Base-by-base conservation (phyloP, 305 asterid genomes). In the Plantago rigida region DNA sequence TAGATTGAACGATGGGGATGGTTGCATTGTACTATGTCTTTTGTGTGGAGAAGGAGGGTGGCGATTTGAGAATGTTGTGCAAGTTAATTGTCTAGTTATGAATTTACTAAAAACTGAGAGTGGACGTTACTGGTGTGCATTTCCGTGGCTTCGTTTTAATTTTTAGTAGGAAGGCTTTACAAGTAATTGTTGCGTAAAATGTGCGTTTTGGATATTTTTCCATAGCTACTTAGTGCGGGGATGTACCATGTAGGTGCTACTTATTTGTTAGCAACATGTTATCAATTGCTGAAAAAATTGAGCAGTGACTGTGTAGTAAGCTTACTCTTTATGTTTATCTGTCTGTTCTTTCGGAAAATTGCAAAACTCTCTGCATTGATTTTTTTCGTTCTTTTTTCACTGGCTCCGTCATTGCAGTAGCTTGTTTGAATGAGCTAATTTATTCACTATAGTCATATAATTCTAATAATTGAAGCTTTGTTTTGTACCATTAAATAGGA, bases 401-500 rank as follows among this genome's bases (percentile, higher is more conserved):
- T 10, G n/a, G 12, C 31, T 51, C 6, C 12, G 26, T 13, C 44
- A 36, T 8, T 36, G 44, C 11, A 11, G 29, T 26, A 17, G 28
- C 15, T 15, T 24, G 15, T 49, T 14, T 49, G 28, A 22, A 22
- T 51, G 13, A 52, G 15, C 13, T 10, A 3, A 52, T 3, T 11
- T 11, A 52, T 52, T 52, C 0, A 36, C n/a, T 26, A 5, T 3
- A n/a, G 14, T 24, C 2, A 12, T 48, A 11, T 13, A 36, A 17
- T 24, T 3, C 41, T 22, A n/a, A 4, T 22, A 24, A 14, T 11
- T 12, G 36, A 52, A 24, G 13, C 13, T 11, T 52, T 52, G 41
- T 52, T 60, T 24, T 63, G 50, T 59, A 47, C 31, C 15, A 36
- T 66, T 49, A 59, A 22, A 70, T 74, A 80, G 86, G 86, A 77